A percentile compares a stretch with the other conserved stretches of the same genome.
Evolutionary conservation across 441 rosid species (phyloP).

Genomic region (Pelargonium citronellum): DNA sequence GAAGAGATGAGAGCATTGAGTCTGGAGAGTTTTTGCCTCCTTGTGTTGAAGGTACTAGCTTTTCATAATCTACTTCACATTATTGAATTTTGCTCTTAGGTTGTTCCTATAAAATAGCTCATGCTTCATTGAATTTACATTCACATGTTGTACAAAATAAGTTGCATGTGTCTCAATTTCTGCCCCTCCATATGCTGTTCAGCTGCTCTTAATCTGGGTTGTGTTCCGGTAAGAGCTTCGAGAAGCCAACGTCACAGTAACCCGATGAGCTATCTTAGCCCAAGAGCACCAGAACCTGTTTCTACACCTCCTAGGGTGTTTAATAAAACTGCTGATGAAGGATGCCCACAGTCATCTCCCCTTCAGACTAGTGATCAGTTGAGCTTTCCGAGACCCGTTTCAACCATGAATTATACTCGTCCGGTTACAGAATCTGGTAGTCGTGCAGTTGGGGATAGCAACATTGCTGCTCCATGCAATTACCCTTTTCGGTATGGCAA

Average conservation of each 20-base stretch:
- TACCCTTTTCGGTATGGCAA: slow-evolving; percentile 24
- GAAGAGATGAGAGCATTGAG: slow-evolving; percentile 77
- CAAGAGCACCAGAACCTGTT: slow-evolving; percentile 51
- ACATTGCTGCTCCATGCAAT: slow-evolving; percentile 21
- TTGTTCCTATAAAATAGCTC: slow-evolving; percentile 10
- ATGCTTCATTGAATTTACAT: slow-evolving; percentile 5
- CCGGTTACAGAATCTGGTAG: slow-evolving; percentile 29
- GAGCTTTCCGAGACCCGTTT: slow-evolving; percentile 30
- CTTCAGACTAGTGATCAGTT: slow-evolving; percentile 32
- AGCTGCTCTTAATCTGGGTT: slow-evolving; percentile 96
- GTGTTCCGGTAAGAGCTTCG: slow-evolving; percentile 84
- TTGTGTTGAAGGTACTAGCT: slow-evolving; percentile 79
- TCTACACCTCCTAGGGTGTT: slow-evolving; percentile 33
- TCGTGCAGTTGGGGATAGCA: slow-evolving; percentile 14
- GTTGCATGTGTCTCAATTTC: not conserved
- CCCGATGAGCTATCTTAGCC: slow-evolving; percentile 70
- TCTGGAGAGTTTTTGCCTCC: slow-evolving; percentile 88
- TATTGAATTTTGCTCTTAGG: slow-evolving; percentile 21
- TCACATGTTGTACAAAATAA: not conserved
- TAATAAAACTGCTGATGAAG: slow-evolving; percentile 27
- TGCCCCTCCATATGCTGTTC: slow-evolving; percentile 20
- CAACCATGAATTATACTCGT: slow-evolving; percentile 21
- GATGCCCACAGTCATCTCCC: slow-evolving; percentile 23
- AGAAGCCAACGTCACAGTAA: slow-evolving; percentile 88
- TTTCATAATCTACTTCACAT: not conserved